phyloP scores from a whole-genome alignment of 1,284 basidiomycete species.

The Malassezia equina region DNA sequence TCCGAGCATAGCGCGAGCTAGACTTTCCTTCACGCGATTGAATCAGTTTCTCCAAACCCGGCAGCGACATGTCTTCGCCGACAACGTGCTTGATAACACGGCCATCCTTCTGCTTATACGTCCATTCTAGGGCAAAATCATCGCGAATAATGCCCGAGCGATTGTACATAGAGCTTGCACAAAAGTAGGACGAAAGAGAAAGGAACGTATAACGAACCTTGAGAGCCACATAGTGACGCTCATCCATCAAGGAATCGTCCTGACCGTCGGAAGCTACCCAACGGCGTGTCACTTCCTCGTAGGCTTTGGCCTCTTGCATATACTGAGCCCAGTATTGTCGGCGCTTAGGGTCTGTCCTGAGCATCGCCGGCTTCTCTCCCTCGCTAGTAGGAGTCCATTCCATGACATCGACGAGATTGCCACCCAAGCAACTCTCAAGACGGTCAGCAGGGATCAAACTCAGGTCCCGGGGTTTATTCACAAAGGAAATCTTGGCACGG shows the following conservation, averaged over 20 bases:
- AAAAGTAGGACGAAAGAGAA: slow-evolving; percentile 44
- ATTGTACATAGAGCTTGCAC: slow-evolving; percentile 44
- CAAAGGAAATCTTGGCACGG: slow-evolving; percentile 43
- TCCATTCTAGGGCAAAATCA: slow-evolving; percentile 40
- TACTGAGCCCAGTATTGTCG: slow-evolving; percentile 35
- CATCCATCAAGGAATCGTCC: slow-evolving; percentile 20
- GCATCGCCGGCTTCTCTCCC: slow-evolving; percentile 45
- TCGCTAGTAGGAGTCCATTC: slow-evolving; percentile 27
- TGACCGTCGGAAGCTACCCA: slow-evolving; percentile 37
- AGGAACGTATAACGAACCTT: slow-evolving; percentile 46
- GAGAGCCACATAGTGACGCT: slow-evolving; percentile 42
- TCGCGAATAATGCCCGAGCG: slow-evolving; percentile 45
- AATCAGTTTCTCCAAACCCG: slow-evolving; percentile 32
- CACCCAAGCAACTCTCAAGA: slow-evolving; percentile 26
- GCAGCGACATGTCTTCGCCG: slow-evolving; percentile 27
- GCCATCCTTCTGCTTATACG: slow-evolving; percentile 42
- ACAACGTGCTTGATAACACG: slow-evolving; percentile 32
- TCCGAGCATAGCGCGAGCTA: background rate
- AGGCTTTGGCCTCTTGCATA: slow-evolving; percentile 37
- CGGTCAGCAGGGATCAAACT: slow-evolving; percentile 34
- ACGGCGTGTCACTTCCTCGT: slow-evolving; percentile 38
- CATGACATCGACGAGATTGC: slow-evolving; percentile 24
- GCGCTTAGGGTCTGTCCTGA: slow-evolving; percentile 36
- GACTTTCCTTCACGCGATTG: slow-evolving; percentile 29
- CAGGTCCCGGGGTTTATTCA: slow-evolving; percentile 38